phyloP scores from a whole-genome alignment of 2,329 filamentous ascomycete species.

The Colletotrichum cordylinicola region DNA sequence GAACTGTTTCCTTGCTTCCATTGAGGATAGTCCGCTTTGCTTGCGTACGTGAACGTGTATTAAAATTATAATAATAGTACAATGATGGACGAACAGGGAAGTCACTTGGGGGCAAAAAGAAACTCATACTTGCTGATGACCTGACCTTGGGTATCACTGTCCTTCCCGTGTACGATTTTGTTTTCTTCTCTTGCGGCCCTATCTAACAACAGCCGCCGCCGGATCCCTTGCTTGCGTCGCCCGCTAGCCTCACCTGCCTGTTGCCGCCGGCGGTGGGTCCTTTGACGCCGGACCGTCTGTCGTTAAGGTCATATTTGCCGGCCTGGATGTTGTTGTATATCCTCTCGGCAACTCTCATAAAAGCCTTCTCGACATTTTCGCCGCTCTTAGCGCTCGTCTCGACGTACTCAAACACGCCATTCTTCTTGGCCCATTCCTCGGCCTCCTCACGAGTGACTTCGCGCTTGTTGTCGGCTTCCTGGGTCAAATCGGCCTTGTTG shows the following conservation, averaged over 20 bases:
- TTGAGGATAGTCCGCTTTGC: background rate
- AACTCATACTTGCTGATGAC: slow-evolving; percentile 12
- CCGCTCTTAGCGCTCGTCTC: slow-evolving; percentile 97
- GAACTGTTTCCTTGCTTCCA: slow-evolving; percentile 14
- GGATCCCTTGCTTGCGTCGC: slow-evolving; percentile 41
- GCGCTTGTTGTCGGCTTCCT: slow-evolving; percentile 62
- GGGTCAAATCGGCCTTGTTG: slow-evolving; percentile 88
- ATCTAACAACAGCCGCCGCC: slow-evolving; percentile 55
- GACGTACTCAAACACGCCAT: slow-evolving; percentile 90
- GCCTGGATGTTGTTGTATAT: slow-evolving; percentile 98
- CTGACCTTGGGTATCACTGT: slow-evolving; percentile 19
- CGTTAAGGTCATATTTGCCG: slow-evolving; percentile 92
- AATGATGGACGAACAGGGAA: background rate
- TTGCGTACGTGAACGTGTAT: background rate
- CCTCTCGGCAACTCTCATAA: slow-evolving; percentile 89
- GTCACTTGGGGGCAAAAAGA: background rate
- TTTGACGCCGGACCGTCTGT: slow-evolving; percentile 91
- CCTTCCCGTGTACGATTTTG: slow-evolving; percentile 4
- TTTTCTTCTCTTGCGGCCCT: background rate
- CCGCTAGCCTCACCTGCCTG: slow-evolving; percentile 51
- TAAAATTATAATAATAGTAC: slow-evolving; percentile 21
- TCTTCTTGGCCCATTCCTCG: slow-evolving; percentile 84
- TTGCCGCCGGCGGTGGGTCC: slow-evolving; percentile 60
- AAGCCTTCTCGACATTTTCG: slow-evolving; percentile 91
- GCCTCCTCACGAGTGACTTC: slow-evolving; percentile 86